Conservation (phyloP, 306 rosid species). For the Rosa chinensis region DNA sequence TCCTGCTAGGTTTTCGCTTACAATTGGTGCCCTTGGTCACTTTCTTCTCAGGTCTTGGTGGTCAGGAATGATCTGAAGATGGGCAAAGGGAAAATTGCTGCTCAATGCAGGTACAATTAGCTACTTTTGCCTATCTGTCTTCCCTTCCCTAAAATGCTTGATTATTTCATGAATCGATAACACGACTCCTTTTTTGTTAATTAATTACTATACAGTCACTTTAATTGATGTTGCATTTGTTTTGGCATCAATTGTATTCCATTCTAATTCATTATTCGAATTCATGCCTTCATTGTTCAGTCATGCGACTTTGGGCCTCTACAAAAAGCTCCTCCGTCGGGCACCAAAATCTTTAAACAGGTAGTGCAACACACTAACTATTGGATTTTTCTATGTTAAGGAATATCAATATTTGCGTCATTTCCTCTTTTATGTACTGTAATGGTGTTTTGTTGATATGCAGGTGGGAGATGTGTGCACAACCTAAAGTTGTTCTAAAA, state of each 20-base stretch:
- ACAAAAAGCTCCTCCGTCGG: constrained; percentile 72
- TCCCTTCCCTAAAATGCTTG: no score
- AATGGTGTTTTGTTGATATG: constrained; percentile 28
- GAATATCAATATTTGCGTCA: not conserved
- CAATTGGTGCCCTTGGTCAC: not conserved
- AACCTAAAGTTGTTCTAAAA: constrained; percentile 94
- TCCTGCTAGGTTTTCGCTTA: not conserved
- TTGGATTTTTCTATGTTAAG: not conserved
- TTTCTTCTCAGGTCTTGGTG: constrained; percentile 63
- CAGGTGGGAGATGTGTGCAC: constrained; percentile 98
- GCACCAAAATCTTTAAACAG: constrained; percentile 87
- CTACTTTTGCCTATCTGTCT: not conserved
- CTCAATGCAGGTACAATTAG: constrained; percentile 79
- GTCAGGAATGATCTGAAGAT: constrained; percentile 94
- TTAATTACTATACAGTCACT: no score
- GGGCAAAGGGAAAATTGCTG: constrained; percentile 98
- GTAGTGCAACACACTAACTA: constrained; percentile 27
- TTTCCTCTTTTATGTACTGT: not conserved
- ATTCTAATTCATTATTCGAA: constrained; percentile 9
- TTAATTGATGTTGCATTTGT: not conserved
- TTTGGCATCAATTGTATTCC: constrained; percentile 1
- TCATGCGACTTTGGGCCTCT: constrained; percentile 94
- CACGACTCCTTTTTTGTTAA: not conserved
- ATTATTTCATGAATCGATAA: not conserved
- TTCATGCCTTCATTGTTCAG: constrained; percentile 35